Evolutionary conservation across 2,329 filamentous ascomycete species (phyloP).

Genomic region (Neospermospora avenae): DNA sequence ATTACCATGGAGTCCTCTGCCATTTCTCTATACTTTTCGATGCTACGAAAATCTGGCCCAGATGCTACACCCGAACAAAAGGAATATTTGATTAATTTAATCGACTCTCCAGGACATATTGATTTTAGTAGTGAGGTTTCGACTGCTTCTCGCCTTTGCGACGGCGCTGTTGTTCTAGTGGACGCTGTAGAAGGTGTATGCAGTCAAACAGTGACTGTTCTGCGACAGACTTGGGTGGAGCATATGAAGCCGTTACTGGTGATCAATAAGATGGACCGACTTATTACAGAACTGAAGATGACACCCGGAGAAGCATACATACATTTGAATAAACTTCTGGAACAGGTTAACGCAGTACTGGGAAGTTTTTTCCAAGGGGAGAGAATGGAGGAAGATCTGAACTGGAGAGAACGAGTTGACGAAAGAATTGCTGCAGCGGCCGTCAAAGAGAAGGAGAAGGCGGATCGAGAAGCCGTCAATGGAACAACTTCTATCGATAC

Average conservation of each 20-base stretch:
- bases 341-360: constrained; percentile 95
- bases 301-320: constrained; percentile 84
- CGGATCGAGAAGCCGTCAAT: constrained; percentile 33
- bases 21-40: constrained; percentile 93
- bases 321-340: constrained; percentile 83
- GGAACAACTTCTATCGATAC: constrained; percentile 41
- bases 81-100: constrained; percentile 95
- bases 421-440: constrained; percentile 73
- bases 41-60: constrained; percentile 70
- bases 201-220: constrained; percentile 95
- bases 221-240: constrained; percentile 93
- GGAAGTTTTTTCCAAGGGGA: constrained; percentile 98
- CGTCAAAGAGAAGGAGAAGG: constrained; percentile 53
- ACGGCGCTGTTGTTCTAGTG: constrained; percentile 90
- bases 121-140: constrained; percentile 99
- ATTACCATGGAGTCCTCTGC: constrained; percentile 99
- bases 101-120: constrained; percentile 96
- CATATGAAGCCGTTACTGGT: constrained; percentile 92
- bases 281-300: constrained; percentile 93
- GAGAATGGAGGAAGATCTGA: constrained; percentile 95
- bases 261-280: constrained; percentile 96
- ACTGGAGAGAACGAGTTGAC: constrained; percentile 92
- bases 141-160: constrained; percentile 88
- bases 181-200: constrained; percentile 98
- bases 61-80: constrained; percentile 68